Evolutionary conservation across 805 yeast species (phyloP), one percentile per base, ranked within the genome.

Genomic region (Lipomyces yamadae): DNA sequence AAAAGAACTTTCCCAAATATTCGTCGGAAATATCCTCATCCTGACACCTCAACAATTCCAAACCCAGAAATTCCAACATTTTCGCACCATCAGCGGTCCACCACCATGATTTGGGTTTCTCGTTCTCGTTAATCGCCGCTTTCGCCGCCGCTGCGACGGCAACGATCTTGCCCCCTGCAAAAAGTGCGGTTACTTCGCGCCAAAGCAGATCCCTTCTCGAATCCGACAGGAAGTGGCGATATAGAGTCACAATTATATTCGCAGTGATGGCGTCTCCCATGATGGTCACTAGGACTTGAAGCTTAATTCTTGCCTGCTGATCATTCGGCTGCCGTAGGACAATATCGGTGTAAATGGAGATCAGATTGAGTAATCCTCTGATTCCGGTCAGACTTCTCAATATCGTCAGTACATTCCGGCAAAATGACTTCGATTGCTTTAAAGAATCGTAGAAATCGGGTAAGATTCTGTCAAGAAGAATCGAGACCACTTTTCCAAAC

Each of bases 61-160:
- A 37, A 8, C 62, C 66, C 37, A 66, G 24, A 59, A 59, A 66
- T n/a, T 39, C 56, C 11, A 56, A 33, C 30, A 55, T 37, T 35
- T 29, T 50, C 29, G 56, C 56, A 0, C 66, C 66, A 59, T 62
- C 61, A 29, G 66, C 54, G 45, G 62, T 59, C 69, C 69, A 66
- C n/a, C n/a, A 42, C 69, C 69, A 66, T n/a, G 32, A 18, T 29
- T 35, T 42, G 11, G 33, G 52, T 24, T 10, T 35, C 2, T 18
- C 48, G n/a, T 39, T 42, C 18, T 52, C 66, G 42, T 29, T 29
- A 6, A 62, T 18, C 8, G 15, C 15, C 18, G 42, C 33, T 11
- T 29, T 35, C 32, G 69, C 62, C 35, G 37, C 64, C n/a, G 60
- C 59, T 2, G 52, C 60, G 10, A 15, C 45, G 10, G 65, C 42